phyloP scores from a whole-genome alignment of 2,329 filamentous ascomycete species.

The Aspergillus ruber region DNA sequence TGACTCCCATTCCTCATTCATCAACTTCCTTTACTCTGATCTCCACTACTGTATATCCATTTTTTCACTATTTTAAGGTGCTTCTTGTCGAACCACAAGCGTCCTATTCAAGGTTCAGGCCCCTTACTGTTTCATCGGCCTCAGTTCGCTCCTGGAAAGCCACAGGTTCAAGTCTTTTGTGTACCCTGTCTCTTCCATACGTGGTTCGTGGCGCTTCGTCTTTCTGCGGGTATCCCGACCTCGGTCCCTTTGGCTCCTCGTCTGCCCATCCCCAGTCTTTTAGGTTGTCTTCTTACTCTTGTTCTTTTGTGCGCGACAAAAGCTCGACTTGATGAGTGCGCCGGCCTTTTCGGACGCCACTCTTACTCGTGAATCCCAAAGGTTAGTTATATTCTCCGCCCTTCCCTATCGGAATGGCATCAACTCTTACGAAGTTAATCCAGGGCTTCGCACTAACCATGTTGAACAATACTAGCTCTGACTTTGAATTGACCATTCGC shows the following conservation, averaged over 20 bases:
- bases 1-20: constrained; percentile 3
- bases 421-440: constrained; percentile 23
- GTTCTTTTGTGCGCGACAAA: constrained; percentile 12
- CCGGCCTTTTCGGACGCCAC: constrained; percentile 35
- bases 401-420: constrained; percentile 11
- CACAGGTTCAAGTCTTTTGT: constrained; percentile 13
- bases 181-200: constrained; percentile 13
- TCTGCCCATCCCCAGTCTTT: constrained; percentile 12
- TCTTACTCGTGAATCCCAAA: constrained; percentile 37
- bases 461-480: constrained; percentile 42
- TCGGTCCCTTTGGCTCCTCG: constrained; percentile 14
- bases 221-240: constrained; percentile 16
- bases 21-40: constrained; percentile 6
- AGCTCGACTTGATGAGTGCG: constrained; percentile 37
- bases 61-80: background rate
- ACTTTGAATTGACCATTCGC: constrained; percentile 54
- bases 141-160: constrained; percentile 17
- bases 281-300: constrained; percentile 8
- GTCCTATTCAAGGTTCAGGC: constrained; percentile 16
- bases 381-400: constrained; percentile 23
- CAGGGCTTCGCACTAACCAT: constrained; percentile 34
- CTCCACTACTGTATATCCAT: constrained; percentile 5
- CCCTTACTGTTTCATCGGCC: constrained; percentile 7
- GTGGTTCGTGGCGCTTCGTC: constrained; percentile 18
- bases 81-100: constrained; percentile 14